Conservation (phyloP, 2,329 filamentous ascomycete species). For the Amesomyces nigricolor region DNA sequence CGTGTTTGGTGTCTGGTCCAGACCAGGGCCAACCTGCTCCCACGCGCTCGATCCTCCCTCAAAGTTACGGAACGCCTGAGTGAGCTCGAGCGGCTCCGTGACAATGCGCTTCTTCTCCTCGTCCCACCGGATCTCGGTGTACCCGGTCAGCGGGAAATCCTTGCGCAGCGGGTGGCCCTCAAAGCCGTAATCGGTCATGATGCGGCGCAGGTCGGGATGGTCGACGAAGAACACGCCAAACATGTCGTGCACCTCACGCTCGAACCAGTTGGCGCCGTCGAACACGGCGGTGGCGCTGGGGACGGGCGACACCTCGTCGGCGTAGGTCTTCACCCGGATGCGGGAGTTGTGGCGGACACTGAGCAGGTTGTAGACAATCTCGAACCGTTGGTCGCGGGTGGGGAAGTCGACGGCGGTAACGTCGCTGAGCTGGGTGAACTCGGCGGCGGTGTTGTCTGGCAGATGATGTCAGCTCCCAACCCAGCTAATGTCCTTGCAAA, state of each 20-base stretch:
- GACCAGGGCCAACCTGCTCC: constrained; percentile 62
- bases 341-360: constrained; percentile 94
- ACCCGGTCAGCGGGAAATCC: constrained; percentile 95
- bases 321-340: constrained; percentile 97
- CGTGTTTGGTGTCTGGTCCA: constrained; percentile 72
- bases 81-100: constrained; percentile 93
- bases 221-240: constrained; percentile 96
- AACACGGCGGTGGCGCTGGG: constrained; percentile 81
- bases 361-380: constrained; percentile 95
- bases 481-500: background rate
- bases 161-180: constrained; percentile 96
- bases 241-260: constrained; percentile 94
- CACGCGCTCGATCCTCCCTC: constrained; percentile 74
- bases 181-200: constrained; percentile 99
- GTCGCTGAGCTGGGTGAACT: constrained; percentile 89
- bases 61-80: constrained; percentile 97
- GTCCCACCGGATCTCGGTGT: constrained; percentile 96
- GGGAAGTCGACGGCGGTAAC: constrained; percentile 96
- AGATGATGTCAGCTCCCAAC: background rate
- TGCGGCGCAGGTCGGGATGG: constrained; percentile 90
- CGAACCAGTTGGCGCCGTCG: constrained; percentile 97
- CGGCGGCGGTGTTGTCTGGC: constrained; percentile 86
- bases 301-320: constrained; percentile 89
- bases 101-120: constrained; percentile 99
- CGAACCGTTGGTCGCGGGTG: constrained; percentile 90